A percentile compares a stretch with the other conserved stretches of the same genome.
Evolutionary conservation across 257 asterid species (phyloP).

Genomic region (Ophiorrhiza pumila): DNA sequence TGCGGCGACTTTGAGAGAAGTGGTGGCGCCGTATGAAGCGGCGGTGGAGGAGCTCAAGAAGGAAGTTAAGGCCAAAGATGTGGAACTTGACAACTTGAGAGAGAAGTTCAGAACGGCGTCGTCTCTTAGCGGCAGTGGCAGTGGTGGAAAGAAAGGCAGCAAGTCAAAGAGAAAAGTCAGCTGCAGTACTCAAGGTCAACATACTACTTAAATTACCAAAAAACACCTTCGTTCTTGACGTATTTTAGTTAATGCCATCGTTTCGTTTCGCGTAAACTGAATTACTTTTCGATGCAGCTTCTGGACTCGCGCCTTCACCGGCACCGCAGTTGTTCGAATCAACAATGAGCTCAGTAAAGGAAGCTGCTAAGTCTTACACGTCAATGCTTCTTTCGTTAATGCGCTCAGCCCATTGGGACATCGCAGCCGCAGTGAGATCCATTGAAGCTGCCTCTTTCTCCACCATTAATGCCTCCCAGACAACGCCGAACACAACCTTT

Average conservation of each 20-base stretch:
- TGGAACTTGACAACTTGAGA: conserved; percentile 55
- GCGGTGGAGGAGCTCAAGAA: conserved; percentile 78
- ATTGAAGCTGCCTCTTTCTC: conserved; percentile 77
- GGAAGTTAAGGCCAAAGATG: conserved; percentile 65
- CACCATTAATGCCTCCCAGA: conserved; percentile 19
- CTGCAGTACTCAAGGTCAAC: conserved; percentile 64
- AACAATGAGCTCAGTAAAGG: conserved; percentile 61
- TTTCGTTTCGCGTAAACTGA: not conserved
- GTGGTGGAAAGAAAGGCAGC: conserved; percentile 49
- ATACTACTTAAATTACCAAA: not conserved
- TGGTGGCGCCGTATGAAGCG: conserved; percentile 97
- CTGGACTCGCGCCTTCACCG: conserved; percentile 40
- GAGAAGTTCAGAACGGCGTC: conserved; percentile 78
- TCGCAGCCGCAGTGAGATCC: conserved; percentile 87
- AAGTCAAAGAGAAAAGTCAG: conserved; percentile 70
- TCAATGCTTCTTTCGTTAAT: conserved; percentile 80
- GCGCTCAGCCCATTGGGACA: conserved; percentile 95
- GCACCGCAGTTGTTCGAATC: conserved; percentile 71
- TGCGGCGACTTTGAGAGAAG: conserved; percentile 74
- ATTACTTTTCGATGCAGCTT: conserved; percentile 30
- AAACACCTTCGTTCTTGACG: not conserved
- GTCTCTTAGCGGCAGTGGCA: conserved; percentile 34
- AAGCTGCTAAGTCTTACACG: conserved; percentile 76
- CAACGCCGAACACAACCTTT: conserved; percentile 20
- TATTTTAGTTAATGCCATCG: not conserved